These are phyloP conservation scores for Primulina huaijiensis DNA, from an alignment of 257 asterid genomes.

Conservation along the genomic window DNA sequence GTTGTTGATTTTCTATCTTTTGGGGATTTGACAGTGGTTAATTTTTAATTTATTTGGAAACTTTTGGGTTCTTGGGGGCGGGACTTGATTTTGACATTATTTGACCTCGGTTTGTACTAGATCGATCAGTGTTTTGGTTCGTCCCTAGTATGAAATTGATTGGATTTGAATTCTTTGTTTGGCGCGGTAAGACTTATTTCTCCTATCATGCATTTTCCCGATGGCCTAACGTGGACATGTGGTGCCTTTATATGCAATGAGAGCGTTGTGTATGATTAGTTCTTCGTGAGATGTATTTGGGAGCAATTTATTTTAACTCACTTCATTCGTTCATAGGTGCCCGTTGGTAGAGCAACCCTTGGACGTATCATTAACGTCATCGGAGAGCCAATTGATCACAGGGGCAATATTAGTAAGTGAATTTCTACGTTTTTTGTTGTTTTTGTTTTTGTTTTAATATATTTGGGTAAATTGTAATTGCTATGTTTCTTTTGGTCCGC, in stretches of 20 bases:
- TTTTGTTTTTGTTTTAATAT: no score
- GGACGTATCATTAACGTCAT: conserved; percentile 96
- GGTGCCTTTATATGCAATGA: background rate
- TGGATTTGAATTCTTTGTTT: background rate
- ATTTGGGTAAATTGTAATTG: background rate
- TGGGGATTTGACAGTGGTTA: background rate
- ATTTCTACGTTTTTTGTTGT: no score
- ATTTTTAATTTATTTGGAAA: conserved; percentile 12
- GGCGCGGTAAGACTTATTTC: background rate
- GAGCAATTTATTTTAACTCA: background rate
- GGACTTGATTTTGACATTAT: conserved; percentile 8
- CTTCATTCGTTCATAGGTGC: conserved; percentile 52
- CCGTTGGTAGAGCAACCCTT: conserved; percentile 96
- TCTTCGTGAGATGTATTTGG: background rate
- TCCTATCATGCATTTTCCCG: background rate
- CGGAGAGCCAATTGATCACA: conserved; percentile 92
- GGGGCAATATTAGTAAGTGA: conserved; percentile 78
- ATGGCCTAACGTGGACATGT: background rate
- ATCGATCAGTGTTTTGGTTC: conserved; percentile 4
- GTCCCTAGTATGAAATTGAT: background rate
- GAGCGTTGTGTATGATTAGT: background rate
- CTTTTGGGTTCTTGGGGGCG: background rate
- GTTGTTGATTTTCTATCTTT: background rate
- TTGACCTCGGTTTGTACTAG: background rate
- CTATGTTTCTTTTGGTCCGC: background rate